Conservation (phyloP, 164 flowering plant species). For the Hamamelis virginiana region DNA sequence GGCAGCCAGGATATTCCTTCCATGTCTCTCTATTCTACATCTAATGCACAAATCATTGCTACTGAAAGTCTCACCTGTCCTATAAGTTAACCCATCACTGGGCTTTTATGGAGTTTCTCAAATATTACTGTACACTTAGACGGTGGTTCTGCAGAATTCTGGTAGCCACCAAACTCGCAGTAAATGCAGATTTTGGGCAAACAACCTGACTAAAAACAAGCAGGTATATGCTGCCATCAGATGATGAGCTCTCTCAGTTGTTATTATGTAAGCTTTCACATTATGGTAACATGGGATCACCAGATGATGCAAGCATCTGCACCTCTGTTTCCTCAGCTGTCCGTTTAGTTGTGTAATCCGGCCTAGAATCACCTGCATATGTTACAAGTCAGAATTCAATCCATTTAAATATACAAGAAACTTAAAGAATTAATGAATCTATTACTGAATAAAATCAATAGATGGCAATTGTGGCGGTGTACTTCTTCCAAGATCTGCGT, state of each 20-base stretch:
- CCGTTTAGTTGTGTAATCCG: slow-evolving; percentile 16
- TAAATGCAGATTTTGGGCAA: slow-evolving; percentile 10
- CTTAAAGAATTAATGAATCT: background rate
- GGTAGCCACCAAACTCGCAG: background rate
- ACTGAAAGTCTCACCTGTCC: slow-evolving; percentile 8
- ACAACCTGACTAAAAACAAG: slow-evolving; percentile 16
- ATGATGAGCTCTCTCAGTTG: background rate
- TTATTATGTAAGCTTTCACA: background rate
- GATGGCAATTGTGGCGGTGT: slow-evolving; percentile 21
- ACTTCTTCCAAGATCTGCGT: slow-evolving; percentile 21
- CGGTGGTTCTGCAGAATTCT: background rate
- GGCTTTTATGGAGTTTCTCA: slow-evolving; percentile 7
- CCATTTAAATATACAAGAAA: background rate
- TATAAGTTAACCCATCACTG: slow-evolving; percentile 4
- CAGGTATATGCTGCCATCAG: slow-evolving; percentile 15
- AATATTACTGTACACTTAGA: slow-evolving; percentile 33
- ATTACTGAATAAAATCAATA: slow-evolving; percentile 21
- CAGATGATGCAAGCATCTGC: slow-evolving; percentile 33
- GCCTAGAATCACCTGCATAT: slow-evolving; percentile 30
- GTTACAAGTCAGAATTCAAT: background rate
- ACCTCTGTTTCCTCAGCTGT: slow-evolving; percentile 28
- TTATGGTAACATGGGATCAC: slow-evolving; percentile 45
- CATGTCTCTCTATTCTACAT: slow-evolving; percentile 13
- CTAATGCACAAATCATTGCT: slow-evolving; percentile 22
- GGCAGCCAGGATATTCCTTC: slow-evolving; percentile 39